Base-by-base conservation (phyloP, 768 basidiomycete species). In the Cyclocybe cylindracea region DNA sequence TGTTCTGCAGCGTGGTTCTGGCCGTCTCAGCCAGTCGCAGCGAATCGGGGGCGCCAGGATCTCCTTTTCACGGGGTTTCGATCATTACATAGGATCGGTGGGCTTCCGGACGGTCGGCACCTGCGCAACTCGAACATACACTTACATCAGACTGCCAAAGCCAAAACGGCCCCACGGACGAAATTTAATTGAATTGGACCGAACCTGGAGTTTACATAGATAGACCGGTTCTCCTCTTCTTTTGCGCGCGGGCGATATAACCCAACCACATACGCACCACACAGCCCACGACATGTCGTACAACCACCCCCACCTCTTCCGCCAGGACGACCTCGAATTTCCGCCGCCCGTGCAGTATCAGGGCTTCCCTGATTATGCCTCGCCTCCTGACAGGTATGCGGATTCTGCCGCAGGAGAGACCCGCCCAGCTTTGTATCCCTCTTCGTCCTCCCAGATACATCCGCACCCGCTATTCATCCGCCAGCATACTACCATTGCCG, bases 91-190 rank as follows among this genome's bases (percentile, higher is more conserved):
- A 54, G 53, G 45, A 57, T 57, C 57, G 57, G 59, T 56, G 55
- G 47, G 47, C 53, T 36, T 51, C 60, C 61, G 63, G 61, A 58
- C 36, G 53, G 55, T 61, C 62, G 62, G 64, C 59, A 60, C 46
- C 50, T 38, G 52, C 36, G 53, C 58, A 65, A 58, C 61, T 62
- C 48, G 60, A 62, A 68, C 63, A 68, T 63, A 63, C 60, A 61
- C 55, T 60, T 65, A 63, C 63, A 69, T 67, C 63, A 66, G 64
- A 64, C 63, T 66, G 63, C 63, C 60, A 66, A 69, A 67, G 58
- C 56, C 59, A 65, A 65, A 57, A 66, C 61, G 50, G 60, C 61
- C 61, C 65, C 63, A 65, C 66, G 64, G 48, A 61, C 58, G 59
- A 62, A 56, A 58, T 66, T 65, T 61, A 62, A 61, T 62, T 56